Percentiles rank a stretch among this genome's conserved stretches.
Conservation (phyloP, 2,329 filamentous ascomycete species). For the Phyllosticta ampelicida region DNA sequence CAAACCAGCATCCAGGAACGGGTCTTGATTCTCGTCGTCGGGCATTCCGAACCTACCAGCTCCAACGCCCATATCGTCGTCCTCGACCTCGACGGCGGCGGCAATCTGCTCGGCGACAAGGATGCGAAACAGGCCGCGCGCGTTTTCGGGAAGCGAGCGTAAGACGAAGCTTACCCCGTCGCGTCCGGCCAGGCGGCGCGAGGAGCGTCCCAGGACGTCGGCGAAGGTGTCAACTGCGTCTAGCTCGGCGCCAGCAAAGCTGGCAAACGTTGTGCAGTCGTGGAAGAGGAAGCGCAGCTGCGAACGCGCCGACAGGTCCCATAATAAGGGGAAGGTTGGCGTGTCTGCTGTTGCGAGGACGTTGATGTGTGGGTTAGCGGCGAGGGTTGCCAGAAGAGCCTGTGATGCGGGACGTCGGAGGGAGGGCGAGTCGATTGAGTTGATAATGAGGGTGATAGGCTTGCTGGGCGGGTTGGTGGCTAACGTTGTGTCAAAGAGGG, state of each 20-base stretch:
- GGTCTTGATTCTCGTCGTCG: conserved; percentile 20
- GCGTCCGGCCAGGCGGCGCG: conserved; percentile 70
- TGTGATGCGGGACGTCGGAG: conserved; percentile 64
- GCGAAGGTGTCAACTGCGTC: conserved; percentile 88
- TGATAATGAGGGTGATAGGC: conserved; percentile 45
- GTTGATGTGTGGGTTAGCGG: conserved; percentile 59
- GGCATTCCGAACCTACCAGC: conserved; percentile 36
- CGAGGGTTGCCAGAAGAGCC: conserved; percentile 63
- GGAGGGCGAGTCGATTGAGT: conserved; percentile 73
- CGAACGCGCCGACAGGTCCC: conserved; percentile 77
- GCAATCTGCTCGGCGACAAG: conserved; percentile 76
- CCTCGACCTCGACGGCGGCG: conserved; percentile 47
- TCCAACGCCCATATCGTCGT: conserved; percentile 32
- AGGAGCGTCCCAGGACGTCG: conserved; percentile 70
- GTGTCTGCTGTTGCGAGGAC: conserved; percentile 78
- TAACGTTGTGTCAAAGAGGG: conserved; percentile 54
- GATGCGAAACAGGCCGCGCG: conserved; percentile 73
- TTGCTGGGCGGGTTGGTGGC: conserved; percentile 28
- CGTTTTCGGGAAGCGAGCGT: conserved; percentile 83
- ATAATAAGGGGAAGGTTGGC: conserved; percentile 76
- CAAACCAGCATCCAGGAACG: conserved; percentile 17
- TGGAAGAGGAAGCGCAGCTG: conserved; percentile 84
- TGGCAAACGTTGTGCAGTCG: conserved; percentile 81
- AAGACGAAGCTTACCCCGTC: conserved; percentile 89
- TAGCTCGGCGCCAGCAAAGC: conserved; percentile 54